Evolutionary conservation across 805 yeast species (phyloP).

Genomic region (Pichia kluyveri): DNA sequence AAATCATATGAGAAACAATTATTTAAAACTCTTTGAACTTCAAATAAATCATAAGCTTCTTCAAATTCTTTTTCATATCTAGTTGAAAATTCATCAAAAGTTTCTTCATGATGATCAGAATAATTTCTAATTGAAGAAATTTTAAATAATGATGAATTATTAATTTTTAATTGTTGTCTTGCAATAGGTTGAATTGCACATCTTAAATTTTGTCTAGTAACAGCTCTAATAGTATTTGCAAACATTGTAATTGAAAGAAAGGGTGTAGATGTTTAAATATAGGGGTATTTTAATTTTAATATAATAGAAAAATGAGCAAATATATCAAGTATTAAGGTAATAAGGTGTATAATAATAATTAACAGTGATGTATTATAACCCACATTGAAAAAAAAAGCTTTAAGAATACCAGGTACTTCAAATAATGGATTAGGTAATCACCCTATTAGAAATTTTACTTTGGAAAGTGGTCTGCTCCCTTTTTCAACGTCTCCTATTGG

Average conservation of each 20-base stretch:
- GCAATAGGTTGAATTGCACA: conserved; percentile 15
- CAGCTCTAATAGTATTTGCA: conserved; percentile 26
- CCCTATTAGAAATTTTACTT: too few relatives aligned
- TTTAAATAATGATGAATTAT: conserved; percentile 9
- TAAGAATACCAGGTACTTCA: too few relatives aligned
- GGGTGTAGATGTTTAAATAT: too few relatives aligned
- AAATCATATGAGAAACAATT: conserved; percentile 97
- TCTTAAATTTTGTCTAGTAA: conserved; percentile 27
- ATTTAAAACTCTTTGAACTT: conserved; percentile 90
- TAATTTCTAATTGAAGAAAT: conserved; percentile 43
- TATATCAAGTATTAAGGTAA: too few relatives aligned
- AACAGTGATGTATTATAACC: too few relatives aligned
- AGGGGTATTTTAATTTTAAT: too few relatives aligned
- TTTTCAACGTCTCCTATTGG: background rate
- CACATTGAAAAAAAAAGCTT: too few relatives aligned
- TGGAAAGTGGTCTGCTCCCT: background rate
- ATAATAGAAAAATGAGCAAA: too few relatives aligned
- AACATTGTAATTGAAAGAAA: conserved; percentile 19
- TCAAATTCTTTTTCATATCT: conserved; percentile 94
- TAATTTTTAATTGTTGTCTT: conserved; percentile 8
- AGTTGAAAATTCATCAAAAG: conserved; percentile 88
- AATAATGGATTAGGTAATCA: too few relatives aligned
- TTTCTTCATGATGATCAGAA: conserved; percentile 82
- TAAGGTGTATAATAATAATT: too few relatives aligned
- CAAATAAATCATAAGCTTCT: conserved; percentile 80